Evolutionary conservation across 495 filamentous ascomycete species (phyloP), one percentile per base, ranked within the genome.

Genomic region (Usnea hakonensis): DNA sequence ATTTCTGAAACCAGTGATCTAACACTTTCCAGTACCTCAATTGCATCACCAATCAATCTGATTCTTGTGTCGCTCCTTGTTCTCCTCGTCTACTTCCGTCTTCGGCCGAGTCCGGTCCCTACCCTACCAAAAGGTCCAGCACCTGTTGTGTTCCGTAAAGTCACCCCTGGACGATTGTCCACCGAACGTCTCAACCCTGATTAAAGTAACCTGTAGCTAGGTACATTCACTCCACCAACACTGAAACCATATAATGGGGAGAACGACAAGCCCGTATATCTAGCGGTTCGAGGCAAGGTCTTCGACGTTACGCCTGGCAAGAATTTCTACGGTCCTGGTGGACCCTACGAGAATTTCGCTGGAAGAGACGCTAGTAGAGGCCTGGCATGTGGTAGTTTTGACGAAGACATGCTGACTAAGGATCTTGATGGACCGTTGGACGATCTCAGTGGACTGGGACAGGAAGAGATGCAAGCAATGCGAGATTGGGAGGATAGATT

Each of bases 321-420:
- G 69, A 90, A 91, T 74, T 97, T 96, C 75, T 97, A 97, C 72
- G 92, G 92, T 33, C 92, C 92, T 53, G 90, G 90, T 40, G 92
- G 92, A 1, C 90, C 90, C 7, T 97, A 97, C 73, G 86, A 86
- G 71, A 96, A 95, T 76, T 97, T 97, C 65, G 92, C 92, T 1
- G 92, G 92, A 11, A 83, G 90, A n/a, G 92, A 97, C 68, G 94
- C 94, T n/a, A 90, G 83, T 60, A 81, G 94, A 53, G 94, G 94
- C 13, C 76, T 98, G 64, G 95, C 94, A 5, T 89, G 82, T 75
- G 89, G 91, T 65, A 95, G 90, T 76, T 97, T 98, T 72, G 95
- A 97, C 70, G 87, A 91, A 78, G 87, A 91, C 6, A 96, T 97
- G 94, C 76, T 97, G 77, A 97, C 94, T 40, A 87, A 95, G 77